A percentile compares a stretch with the other conserved stretches of the same genome.
These are phyloP conservation scores for Vanrija sp. DNA, from an alignment of 1,284 basidiomycete genomes.

Conservation along the genomic window DNA sequence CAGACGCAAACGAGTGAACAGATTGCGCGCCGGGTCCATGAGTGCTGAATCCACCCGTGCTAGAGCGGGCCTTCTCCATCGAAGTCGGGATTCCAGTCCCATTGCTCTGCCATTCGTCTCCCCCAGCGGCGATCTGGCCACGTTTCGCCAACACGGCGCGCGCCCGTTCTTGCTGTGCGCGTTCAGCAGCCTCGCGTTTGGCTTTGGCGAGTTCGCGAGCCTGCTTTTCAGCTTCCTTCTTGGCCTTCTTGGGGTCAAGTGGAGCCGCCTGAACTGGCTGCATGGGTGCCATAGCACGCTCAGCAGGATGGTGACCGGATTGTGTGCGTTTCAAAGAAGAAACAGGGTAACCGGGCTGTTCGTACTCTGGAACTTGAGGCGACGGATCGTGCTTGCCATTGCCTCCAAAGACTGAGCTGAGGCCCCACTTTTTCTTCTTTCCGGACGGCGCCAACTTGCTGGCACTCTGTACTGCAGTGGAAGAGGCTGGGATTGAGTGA, in stretches of 20 bases:
- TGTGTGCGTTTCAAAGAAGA: conserved; percentile 71
- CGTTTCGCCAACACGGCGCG: conserved; percentile 94
- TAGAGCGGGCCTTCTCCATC: no score
- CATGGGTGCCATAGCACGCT: conserved; percentile 53
- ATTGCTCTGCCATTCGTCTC: no score
- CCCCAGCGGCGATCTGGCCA: conserved; percentile 49
- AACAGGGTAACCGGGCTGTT: conserved; percentile 49
- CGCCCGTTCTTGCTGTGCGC: conserved; percentile 71
- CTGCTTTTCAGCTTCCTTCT: conserved; percentile 82
- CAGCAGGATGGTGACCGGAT: conserved; percentile 63
- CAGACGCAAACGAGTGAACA: conserved; percentile 8
- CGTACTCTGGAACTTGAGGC: no score
- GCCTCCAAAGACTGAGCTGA: conserved; percentile 64
- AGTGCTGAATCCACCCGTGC: not conserved
- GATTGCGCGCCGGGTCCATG: not conserved
- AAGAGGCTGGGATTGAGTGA: not conserved
- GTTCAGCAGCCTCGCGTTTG: conserved; percentile 69
- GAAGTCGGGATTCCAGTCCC: no score
- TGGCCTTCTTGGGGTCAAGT: conserved; percentile 70
- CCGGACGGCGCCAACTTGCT: conserved; percentile 20
- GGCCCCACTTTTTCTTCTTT: conserved; percentile 51
- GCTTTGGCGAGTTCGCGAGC: conserved; percentile 84
- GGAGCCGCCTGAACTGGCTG: conserved; percentile 23
- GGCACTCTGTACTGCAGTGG: conserved; percentile 2
- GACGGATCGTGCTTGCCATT: conserved; percentile 59